A percentile compares a stretch with the other conserved stretches of the same genome.
phyloP scores from a whole-genome alignment of 2,329 filamentous ascomycete species.

The Paecilomyces variotii region DNA sequence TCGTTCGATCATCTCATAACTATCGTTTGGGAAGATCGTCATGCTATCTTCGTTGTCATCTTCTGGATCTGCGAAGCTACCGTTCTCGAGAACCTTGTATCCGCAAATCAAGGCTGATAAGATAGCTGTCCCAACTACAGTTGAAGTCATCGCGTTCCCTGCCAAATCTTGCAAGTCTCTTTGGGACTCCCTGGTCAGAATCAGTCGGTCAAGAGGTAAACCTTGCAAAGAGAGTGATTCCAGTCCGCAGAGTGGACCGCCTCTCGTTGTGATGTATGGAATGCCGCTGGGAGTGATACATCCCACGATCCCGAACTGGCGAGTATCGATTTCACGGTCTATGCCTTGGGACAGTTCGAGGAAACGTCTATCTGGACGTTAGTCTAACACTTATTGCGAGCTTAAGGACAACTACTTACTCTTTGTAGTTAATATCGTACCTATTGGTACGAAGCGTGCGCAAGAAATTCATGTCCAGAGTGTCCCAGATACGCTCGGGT shows the following conservation, averaged over 20 bases:
- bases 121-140: constrained; percentile 59
- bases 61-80: background rate
- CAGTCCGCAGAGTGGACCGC: constrained; percentile 52
- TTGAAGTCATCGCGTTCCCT: constrained; percentile 72
- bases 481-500: constrained; percentile 56
- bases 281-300: constrained; percentile 63
- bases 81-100: constrained; percentile 20
- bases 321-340: constrained; percentile 47
- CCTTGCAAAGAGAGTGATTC: constrained; percentile 62
- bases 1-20: background rate
- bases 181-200: constrained; percentile 56
- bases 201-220: constrained; percentile 54
- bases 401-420: constrained; percentile 45
- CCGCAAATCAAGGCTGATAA: constrained; percentile 48
- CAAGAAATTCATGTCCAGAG: constrained; percentile 56
- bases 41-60: background rate
- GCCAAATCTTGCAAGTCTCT: constrained; percentile 60
- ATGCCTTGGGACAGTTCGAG: constrained; percentile 68
- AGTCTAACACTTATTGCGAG: constrained; percentile 41
- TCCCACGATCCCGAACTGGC: constrained; percentile 49
- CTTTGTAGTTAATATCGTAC: constrained; percentile 54
- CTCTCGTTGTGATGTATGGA: constrained; percentile 53
- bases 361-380: constrained; percentile 20
- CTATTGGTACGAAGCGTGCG: constrained; percentile 37
- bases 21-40: background rate